Evolutionary conservation across 108 stramenopile genomes (phyloP), one percentile per base, ranked within the genome.

Genomic region (Aurantiochytrium sp.): DNA sequence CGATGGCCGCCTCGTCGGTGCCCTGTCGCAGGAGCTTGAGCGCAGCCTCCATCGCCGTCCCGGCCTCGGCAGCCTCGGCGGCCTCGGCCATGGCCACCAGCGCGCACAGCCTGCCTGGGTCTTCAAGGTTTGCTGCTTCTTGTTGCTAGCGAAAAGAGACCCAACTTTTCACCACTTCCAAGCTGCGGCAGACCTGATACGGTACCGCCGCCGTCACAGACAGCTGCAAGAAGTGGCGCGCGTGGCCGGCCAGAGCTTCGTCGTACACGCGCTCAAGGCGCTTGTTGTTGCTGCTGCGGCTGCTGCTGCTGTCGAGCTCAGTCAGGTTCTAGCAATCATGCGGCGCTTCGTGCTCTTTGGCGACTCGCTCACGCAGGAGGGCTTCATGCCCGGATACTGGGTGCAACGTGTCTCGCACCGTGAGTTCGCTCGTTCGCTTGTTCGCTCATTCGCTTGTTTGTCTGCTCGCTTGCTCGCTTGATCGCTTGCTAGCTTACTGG

Each of bases 311-410:
- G 59, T 59, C 19, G 59, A 59, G 59, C 3, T 59, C 2, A 35
- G 35, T 35, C 35, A 35, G 35, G 2, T 35, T 35, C 35, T 0
- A 59, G 59, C 21, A 59, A 69, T 4, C 64, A 69, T 69, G 64
- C 64, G 64, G 14, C 64, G 64, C 64, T 45, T 83, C 4, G 76
- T 83, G 51, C 49, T 83, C 25, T 83, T 83, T 23, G 76, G 76
- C 19, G 76, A 83, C 76, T 83, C 76, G 49, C 76, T 83, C 49
- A 83, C 76, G 76, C 76, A 83, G 76, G 49, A 83, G 51, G 76
- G 76, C 19, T 83, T 53, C 76, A 53, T 53, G 76, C 49, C 45
- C n/a, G 76, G 76, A 53, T 47, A 53, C 76, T 83, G 76, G 76
- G 45, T 18, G 25, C 76, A 83, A 45, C 51, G 45, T 8, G 43